These are phyloP conservation scores for Nothopassalora personata DNA, from an alignment of 2,329 filamentous ascomycete genomes.

Conservation along the genomic window DNA sequence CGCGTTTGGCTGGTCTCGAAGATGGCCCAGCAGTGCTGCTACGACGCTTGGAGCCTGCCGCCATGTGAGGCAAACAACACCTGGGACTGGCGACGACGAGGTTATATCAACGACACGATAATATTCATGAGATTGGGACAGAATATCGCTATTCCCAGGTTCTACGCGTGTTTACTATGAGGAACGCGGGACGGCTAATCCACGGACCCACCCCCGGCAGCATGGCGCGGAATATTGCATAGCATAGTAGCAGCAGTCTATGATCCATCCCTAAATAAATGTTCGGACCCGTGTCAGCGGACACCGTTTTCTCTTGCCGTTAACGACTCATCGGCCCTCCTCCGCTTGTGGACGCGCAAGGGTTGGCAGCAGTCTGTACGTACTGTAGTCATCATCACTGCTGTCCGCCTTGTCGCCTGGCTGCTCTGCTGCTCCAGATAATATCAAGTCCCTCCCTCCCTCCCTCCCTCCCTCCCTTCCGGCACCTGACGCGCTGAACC, in stretches of 20 bases:
- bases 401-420: neutral
- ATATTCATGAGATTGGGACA: too few species aligned
- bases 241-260: neutral
- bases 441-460: neutral
- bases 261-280: neutral
- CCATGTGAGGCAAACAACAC: too few species aligned
- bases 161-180: too few species aligned
- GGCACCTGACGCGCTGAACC: constrained; percentile 3
- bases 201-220: too few species aligned
- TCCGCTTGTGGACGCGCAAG: constrained; percentile 1
- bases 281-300: neutral
- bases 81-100: too few species aligned
- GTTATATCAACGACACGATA: too few species aligned
- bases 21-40: too few species aligned
- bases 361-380: neutral
- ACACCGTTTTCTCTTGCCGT: constrained; percentile 2
- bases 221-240: too few species aligned
- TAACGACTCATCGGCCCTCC: constrained; percentile 2
- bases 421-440: neutral
- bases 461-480: constrained; percentile 1
- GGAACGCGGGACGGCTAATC: too few species aligned
- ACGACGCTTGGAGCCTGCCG: too few species aligned
- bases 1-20: too few species aligned
- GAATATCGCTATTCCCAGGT: too few species aligned
- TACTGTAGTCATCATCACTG: neutral